Percentiles rank a stretch among this genome's conserved stretches.
phyloP scores from a whole-genome alignment of 169 alveolate species.

The Theileria sp. region DNA sequence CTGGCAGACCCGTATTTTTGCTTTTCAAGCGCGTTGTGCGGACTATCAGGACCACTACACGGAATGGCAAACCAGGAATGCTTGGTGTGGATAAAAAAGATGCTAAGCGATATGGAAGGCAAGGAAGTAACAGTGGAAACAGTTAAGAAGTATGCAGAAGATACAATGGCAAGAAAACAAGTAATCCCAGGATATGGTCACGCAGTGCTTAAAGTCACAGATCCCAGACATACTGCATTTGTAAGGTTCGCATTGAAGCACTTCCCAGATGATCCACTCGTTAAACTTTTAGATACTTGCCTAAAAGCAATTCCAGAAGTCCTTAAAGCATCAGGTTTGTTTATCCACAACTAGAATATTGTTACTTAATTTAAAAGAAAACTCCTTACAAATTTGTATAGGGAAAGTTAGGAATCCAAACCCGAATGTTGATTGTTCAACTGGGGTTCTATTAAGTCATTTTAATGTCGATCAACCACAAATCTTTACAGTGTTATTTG shows the following conservation, averaged over 20 bases:
- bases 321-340: slow-evolving; percentile 27
- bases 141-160: slow-evolving; percentile 73
- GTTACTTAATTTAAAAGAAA: not conserved
- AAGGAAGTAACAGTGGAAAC: slow-evolving; percentile 64
- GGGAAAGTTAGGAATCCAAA: slow-evolving; percentile 92
- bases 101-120: slow-evolving; percentile 78
- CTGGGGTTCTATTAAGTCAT: slow-evolving; percentile 90
- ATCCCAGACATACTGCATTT: slow-evolving; percentile 88
- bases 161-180: slow-evolving; percentile 79
- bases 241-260: slow-evolving; percentile 84
- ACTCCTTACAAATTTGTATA: slow-evolving; percentile 2
- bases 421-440: slow-evolving; percentile 96
- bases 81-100: slow-evolving; percentile 85
- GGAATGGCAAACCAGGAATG: slow-evolving; percentile 95
- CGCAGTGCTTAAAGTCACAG: slow-evolving; percentile 94
- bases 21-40: slow-evolving; percentile 87
- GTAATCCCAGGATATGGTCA: slow-evolving; percentile 97
- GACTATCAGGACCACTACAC: slow-evolving; percentile 93
- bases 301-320: slow-evolving; percentile 62
- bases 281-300: slow-evolving; percentile 74
- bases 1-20: slow-evolving; percentile 90
- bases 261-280: slow-evolving; percentile 84
- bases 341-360: not conserved
- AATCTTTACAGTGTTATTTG: slow-evolving; percentile 91
- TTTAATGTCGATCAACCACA: slow-evolving; percentile 87